Percentiles rank a stretch among this genome's conserved stretches.
These are phyloP conservation scores for Penicillium goetzii DNA, from an alignment of 495 filamentous ascomycete genomes.

Conservation along the genomic window DNA sequence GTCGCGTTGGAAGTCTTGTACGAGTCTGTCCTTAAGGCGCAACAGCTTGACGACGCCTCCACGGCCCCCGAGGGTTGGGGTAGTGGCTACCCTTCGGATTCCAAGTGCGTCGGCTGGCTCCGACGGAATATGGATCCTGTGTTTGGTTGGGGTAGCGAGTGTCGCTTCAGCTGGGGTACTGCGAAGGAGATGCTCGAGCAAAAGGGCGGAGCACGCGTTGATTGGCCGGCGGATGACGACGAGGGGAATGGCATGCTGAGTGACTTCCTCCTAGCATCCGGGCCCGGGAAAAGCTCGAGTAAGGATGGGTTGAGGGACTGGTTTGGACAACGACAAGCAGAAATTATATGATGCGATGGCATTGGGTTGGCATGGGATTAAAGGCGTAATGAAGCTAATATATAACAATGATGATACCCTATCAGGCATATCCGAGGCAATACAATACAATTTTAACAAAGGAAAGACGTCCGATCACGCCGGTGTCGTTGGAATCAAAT, in stretches of 20 bases:
- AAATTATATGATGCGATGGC: constrained; percentile 30
- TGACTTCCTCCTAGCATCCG: constrained; percentile 64
- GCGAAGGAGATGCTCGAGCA: constrained; percentile 88
- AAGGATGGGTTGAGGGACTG: constrained; percentile 43
- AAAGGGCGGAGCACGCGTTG: constrained; percentile 66
- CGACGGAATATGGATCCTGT: constrained; percentile 84
- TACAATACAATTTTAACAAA: constrained; percentile 21
- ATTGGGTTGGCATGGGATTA: constrained; percentile 11
- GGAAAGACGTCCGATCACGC: constrained; percentile 11
- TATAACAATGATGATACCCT: constrained; percentile 35
- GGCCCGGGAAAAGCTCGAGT: constrained; percentile 28
- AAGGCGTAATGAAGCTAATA: constrained; percentile 28
- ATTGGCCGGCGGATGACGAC: constrained; percentile 80
- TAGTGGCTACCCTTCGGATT: constrained; percentile 91
- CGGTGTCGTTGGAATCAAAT: constrained; percentile 16
- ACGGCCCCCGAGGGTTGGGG: constrained; percentile 66
- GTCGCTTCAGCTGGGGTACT: constrained; percentile 93
- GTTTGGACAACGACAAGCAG: constrained; percentile 45
- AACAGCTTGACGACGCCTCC: constrained; percentile 15
- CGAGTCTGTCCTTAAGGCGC: constrained; percentile 43
- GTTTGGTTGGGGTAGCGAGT: constrained; percentile 94
- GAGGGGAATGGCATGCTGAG: constrained; percentile 66
- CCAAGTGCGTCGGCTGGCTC: constrained; percentile 78
- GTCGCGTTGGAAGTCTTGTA: constrained; percentile 80
- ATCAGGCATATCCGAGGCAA: constrained; percentile 5